Evolutionary conservation across 768 basidiomycete species (phyloP), one percentile per base, ranked within the genome.

Genomic region (Filobasidium wieringae): DNA sequence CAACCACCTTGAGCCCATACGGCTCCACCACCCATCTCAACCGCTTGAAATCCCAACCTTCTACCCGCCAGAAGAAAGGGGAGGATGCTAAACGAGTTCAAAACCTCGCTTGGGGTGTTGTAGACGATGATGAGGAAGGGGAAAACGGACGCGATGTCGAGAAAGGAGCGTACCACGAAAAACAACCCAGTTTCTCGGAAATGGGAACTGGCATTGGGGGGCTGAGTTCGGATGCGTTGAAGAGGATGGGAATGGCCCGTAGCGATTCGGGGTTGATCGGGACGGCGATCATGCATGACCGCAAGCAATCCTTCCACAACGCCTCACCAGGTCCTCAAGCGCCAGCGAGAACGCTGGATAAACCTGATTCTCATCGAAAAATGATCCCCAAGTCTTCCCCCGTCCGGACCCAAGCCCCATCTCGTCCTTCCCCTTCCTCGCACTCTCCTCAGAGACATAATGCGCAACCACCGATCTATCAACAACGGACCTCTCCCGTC

Each of bases 81-180:
- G 36, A 37, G 26, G 53, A 40, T 8, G 53, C 53, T 11, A 54
- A 54, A 41, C 53, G 40, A 15, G 17, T 45, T 19, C 49, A 50
- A 29, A 57, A 57, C 31, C 49, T 57, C 1, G 56, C 56, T 12
- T 57, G 49, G 36, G 56, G 56, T 14, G 49, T 57, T 4, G 49
- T 57, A 1, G 53, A 54, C 36, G 56, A 57, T 31, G 56, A 57
- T 12, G 56, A 57, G 17, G 12, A 11, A 5, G 43, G 43, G n/a
- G 43, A 47, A 27, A 47, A 47, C 22, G n/a, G n/a, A n/a, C n/a
- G n/a, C n/a, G 43, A 47, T 24, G 43, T 27, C 2, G 43, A 47
- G 19, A n/a, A n/a, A n/a, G n/a, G n/a, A n/a, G n/a, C n/a, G n/a
- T n/a, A n/a, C n/a, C n/a, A n/a, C n/a, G n/a, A n/a, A n/a, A n/a